Base-by-base conservation (phyloP, 1,139 yeast species). In the Kurtzmaniella quercitrusa region DNA sequence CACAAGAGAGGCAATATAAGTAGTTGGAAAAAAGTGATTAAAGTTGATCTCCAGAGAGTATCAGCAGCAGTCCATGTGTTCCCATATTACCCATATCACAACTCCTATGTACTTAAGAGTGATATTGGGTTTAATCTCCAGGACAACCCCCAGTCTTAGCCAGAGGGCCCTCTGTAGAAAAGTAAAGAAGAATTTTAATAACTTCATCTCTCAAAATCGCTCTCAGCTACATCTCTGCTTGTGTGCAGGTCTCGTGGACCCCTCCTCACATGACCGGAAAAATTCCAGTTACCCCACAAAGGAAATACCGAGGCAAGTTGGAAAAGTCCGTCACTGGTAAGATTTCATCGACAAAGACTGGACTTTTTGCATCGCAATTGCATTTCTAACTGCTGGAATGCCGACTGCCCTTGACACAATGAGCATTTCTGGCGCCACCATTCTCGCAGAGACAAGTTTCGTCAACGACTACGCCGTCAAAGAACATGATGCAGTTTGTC, bases 391-490 rank as follows among this genome's bases (percentile, higher is more conserved):
- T 15, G 10, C 18, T 31, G 18, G 36, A 16, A 37, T 37, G 39
- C 39, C 39, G 19, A 19, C 29, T 37, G 39, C 39, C 8, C 23
- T 38, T 15, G 36, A 27, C 24, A 15, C 34, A 17, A 23, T 17
- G 43, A 41, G 51, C 57, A 62, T 10, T 44, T 59, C 11, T 14
- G 16, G 18, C 17, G 18, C 36, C 10, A 51, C 60, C 9, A 57
- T 66, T 16, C 50, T 62, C 14, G 66, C 71, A 3, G 61, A 61
- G 41, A 60, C 68, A 23, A 59, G 57, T 14, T 59, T 70, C 21
- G 51, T 68, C 41, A 62, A 63, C 45, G 72, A 70, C 48, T 61
- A 66, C 11, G 47, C 61, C 7, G 29, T 57, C 34, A 56, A 52
- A 38, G 51, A 50, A 25, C 53, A 57, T 41, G 75, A 72, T 47